These are phyloP conservation scores for Gilbertella persicaria DNA, from an alignment of 371 early-diverging fungal genomes.

Conservation along the genomic window DNA sequence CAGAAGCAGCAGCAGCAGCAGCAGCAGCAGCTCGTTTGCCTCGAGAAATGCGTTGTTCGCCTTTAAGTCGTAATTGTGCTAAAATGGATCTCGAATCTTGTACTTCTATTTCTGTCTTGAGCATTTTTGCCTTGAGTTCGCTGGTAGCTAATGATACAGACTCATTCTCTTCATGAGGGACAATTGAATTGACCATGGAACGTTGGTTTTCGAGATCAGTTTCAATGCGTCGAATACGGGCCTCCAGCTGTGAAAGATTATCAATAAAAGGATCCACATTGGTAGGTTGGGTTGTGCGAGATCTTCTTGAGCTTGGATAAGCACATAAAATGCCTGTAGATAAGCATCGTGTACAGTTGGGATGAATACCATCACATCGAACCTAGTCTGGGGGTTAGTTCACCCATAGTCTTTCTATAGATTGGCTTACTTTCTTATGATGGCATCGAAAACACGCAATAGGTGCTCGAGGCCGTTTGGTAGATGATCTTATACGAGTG, in stretches of 20 bases:
- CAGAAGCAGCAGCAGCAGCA: conserved; percentile 10
- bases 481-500: conserved; percentile 11
- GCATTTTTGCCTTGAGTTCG: conserved; percentile 18
- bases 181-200: conserved; percentile 29
- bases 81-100: conserved; percentile 49
- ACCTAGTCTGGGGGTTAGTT: conserved; percentile 24
- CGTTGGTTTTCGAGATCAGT: conserved; percentile 41
- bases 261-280: conserved; percentile 51
- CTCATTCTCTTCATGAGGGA: neutral
- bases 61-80: conserved; percentile 44
- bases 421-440: conserved; percentile 30
- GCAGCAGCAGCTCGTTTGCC: conserved; percentile 32
- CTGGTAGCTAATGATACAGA: neutral
- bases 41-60: conserved; percentile 43
- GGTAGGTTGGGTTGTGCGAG: conserved; percentile 46
- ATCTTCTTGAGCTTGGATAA: conserved; percentile 44
- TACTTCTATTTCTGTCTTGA: conserved; percentile 45
- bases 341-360: conserved; percentile 45
- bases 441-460: conserved; percentile 39
- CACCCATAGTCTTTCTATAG: neutral
- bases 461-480: conserved; percentile 34
- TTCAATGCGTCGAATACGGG: conserved; percentile 42
- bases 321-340: conserved; percentile 44
- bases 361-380: conserved; percentile 46
- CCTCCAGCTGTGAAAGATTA: conserved; percentile 44